A percentile compares a stretch with the other conserved stretches of the same genome.
phyloP scores from a whole-genome alignment of 2,329 filamentous ascomycete species.

The Didymella keratinophila region DNA sequence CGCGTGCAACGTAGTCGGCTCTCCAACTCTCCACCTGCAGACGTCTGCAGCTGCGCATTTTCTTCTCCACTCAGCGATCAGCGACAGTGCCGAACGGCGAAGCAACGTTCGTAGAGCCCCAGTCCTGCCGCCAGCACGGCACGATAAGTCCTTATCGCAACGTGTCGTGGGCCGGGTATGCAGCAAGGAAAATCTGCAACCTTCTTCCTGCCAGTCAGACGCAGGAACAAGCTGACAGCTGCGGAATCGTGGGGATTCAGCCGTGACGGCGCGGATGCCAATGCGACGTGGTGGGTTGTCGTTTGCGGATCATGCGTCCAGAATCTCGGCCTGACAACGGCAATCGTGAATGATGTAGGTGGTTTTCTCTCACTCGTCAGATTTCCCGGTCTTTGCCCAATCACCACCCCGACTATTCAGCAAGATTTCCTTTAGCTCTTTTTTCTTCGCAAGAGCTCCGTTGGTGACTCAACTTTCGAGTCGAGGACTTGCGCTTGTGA shows the following conservation, averaged over 20 bases:
- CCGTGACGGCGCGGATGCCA: slow-evolving; percentile 22
- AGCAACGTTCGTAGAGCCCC: slow-evolving; percentile 33
- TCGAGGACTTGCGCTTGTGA: not conserved
- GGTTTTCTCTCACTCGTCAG: slow-evolving; percentile 3
- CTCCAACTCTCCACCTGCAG: slow-evolving; percentile 22
- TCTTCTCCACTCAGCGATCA: slow-evolving; percentile 29
- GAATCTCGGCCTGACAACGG: slow-evolving; percentile 20
- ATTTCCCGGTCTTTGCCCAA: slow-evolving; percentile 7
- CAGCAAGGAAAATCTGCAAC: slow-evolving; percentile 30
- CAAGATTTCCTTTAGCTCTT: slow-evolving; percentile 6
- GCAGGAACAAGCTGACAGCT: slow-evolving; percentile 8
- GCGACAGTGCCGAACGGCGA: slow-evolving; percentile 31
- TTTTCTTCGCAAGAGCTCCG: not conserved
- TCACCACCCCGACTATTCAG: slow-evolving; percentile 2
- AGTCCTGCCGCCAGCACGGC: slow-evolving; percentile 25
- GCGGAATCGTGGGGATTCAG: slow-evolving; percentile 17
- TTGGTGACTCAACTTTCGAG: slow-evolving; percentile 9
- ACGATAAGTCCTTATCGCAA: slow-evolving; percentile 37
- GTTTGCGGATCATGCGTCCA: slow-evolving; percentile 27
- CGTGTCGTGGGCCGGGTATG: slow-evolving; percentile 29
- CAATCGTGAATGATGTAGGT: slow-evolving; percentile 22
- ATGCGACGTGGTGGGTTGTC: slow-evolving; percentile 31
- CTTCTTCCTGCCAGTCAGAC: slow-evolving; percentile 24
- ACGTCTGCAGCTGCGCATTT: slow-evolving; percentile 27
- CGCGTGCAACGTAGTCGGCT: slow-evolving; percentile 17